Conservation (phyloP, 768 basidiomycete species). For the Panus rudis region DNA sequence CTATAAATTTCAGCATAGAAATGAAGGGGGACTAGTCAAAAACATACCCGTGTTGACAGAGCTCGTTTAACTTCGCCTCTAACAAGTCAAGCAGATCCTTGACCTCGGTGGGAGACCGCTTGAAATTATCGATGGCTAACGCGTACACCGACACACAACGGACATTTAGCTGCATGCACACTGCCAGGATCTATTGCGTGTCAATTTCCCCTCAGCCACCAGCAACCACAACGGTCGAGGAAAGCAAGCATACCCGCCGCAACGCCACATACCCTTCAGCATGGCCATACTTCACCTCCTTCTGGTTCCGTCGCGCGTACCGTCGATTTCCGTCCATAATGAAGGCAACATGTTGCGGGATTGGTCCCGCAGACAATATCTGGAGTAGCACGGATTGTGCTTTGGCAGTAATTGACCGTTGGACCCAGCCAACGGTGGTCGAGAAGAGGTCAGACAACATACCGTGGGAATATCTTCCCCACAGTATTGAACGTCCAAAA, state of each 20-base stretch:
- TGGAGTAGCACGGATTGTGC: slow-evolving; percentile 47
- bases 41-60: slow-evolving; percentile 74
- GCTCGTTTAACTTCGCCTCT: slow-evolving; percentile 67
- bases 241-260: slow-evolving; percentile 50
- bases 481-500: background rate
- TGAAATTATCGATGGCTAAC: slow-evolving; percentile 98
- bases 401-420: slow-evolving; percentile 10
- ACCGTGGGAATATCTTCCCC: slow-evolving; percentile 12
- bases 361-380: slow-evolving; percentile 73
- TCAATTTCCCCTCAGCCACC: background rate
- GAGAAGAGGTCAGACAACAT: slow-evolving; percentile 21
- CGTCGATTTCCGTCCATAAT: slow-evolving; percentile 97
- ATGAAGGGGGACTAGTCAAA: background rate
- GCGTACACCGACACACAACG: slow-evolving; percentile 90
- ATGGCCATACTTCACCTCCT: slow-evolving; percentile 74
- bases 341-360: slow-evolving; percentile 88
- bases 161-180: slow-evolving; percentile 76
- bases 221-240: background rate
- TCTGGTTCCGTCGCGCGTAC: slow-evolving; percentile 67
- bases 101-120: slow-evolving; percentile 79
- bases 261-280: slow-evolving; percentile 76
- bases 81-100: slow-evolving; percentile 82
- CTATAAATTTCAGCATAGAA: slow-evolving; percentile 30
- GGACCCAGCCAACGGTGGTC: slow-evolving; percentile 20
- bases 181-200: slow-evolving; percentile 62